Conservation (phyloP, 352 stramenopile genomes). For the Thalassiosira ordinaria region DNA sequence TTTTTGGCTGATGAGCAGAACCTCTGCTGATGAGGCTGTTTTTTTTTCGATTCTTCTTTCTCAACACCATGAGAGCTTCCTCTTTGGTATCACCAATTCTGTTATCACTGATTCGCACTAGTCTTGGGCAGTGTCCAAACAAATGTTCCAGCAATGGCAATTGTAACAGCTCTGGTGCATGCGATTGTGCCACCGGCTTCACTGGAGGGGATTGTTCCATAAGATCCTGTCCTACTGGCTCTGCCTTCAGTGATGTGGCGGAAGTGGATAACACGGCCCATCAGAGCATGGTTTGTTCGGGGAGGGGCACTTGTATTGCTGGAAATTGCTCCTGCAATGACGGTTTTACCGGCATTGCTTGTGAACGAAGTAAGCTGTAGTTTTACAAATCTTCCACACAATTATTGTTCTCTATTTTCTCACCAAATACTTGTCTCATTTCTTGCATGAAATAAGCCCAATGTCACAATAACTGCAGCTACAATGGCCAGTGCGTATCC, state of each 20-base stretch:
- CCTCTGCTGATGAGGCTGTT: too few species aligned
- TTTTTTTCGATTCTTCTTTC: too few species aligned
- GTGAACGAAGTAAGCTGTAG: conserved; percentile 78
- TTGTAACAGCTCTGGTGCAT: conserved; percentile 34
- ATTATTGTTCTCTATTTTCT: too few species aligned
- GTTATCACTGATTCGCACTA: conserved; percentile 4
- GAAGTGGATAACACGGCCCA: conserved; percentile 81
- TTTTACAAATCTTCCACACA: not conserved
- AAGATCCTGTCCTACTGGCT: conserved; percentile 87
- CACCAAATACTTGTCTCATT: not conserved
- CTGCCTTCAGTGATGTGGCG: conserved; percentile 70
- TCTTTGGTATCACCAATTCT: conserved; percentile 6
- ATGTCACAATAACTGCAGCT: conserved; percentile 62
- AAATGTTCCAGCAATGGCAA: conserved; percentile 46
- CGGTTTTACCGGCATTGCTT: conserved; percentile 76
- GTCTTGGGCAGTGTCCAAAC: conserved; percentile 39
- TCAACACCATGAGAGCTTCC: conserved; percentile 22
- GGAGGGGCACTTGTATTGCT: conserved; percentile 88
- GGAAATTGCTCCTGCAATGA: conserved; percentile 89
- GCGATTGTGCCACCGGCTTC: conserved; percentile 89
- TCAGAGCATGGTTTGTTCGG: conserved; percentile 89
- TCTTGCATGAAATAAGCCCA: conserved; percentile 32
- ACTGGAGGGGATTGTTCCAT: conserved; percentile 90
- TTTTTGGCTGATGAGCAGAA: too few species aligned
- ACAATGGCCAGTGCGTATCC: conserved; percentile 37